These are phyloP conservation scores for Citrullus colocynthis DNA, from an alignment of 306 rosid genomes.

Conservation along the genomic window DNA sequence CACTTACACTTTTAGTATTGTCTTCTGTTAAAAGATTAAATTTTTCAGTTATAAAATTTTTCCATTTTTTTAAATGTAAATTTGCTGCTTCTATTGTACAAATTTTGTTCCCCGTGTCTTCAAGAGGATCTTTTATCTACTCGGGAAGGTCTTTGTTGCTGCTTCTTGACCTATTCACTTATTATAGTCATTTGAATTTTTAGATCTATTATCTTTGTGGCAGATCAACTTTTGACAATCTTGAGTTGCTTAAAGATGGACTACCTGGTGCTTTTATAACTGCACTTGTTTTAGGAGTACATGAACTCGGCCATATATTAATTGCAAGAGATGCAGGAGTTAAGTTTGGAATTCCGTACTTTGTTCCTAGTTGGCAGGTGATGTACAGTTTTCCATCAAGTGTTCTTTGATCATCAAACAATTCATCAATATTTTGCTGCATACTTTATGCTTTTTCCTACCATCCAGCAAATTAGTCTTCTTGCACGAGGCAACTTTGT, in stretches of 20 bases:
- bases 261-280: conserved; percentile 80
- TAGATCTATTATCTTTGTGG: conserved; percentile 22
- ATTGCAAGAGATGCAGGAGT: conserved; percentile 51
- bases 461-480: not conserved
- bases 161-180: not conserved
- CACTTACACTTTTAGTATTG: not conserved
- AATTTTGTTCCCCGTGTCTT: not conserved
- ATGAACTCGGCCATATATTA: conserved; percentile 66
- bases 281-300: conserved; percentile 64
- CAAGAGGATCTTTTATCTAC: not conserved
- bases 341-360: conserved; percentile 82
- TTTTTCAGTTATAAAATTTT: not conserved
- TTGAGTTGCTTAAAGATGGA: conserved; percentile 77
- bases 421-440: not conserved
- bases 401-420: not conserved
- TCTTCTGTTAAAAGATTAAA: not conserved
- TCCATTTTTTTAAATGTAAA: not conserved
- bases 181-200: conserved; percentile 17
- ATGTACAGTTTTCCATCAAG: conserved; percentile 8
- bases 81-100: not conserved
- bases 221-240: conserved; percentile 88
- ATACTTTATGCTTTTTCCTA: not conserved
- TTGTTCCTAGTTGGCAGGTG: conserved; percentile 99
- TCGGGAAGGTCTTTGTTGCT: not conserved
- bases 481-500: not conserved